phyloP scores from a whole-genome alignment of 2,329 filamentous ascomycete genomes.

The Venturia carpophila region DNA sequence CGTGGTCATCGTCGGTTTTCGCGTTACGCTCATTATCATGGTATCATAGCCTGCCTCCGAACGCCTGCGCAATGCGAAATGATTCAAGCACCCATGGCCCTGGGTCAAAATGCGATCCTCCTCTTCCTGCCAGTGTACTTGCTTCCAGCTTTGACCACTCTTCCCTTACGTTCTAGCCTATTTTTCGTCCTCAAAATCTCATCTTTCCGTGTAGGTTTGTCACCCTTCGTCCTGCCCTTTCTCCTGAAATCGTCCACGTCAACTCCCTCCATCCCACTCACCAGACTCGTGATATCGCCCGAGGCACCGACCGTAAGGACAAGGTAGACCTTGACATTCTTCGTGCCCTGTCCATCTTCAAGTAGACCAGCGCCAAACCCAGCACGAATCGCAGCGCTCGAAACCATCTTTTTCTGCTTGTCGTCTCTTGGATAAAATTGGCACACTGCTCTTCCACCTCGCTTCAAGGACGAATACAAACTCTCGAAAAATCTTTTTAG shows the following conservation, averaged over 20 bases:
- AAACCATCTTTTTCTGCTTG: conserved; percentile 85
- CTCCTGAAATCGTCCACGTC: conserved; percentile 60
- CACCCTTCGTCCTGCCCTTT: conserved; percentile 43
- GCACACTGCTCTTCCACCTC: conserved; percentile 85
- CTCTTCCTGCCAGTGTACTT: conserved; percentile 93
- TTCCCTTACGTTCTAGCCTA: conserved; percentile 90
- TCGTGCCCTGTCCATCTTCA: conserved; percentile 92
- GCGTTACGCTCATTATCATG: not conserved
- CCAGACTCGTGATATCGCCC: conserved; percentile 80
- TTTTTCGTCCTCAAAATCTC: conserved; percentile 85
- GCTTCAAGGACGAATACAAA: conserved; percentile 71
- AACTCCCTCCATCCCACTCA: conserved; percentile 61
- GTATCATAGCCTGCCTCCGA: conserved; percentile 1
- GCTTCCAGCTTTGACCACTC: conserved; percentile 82
- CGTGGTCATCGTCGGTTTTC: not conserved
- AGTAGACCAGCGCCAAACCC: conserved; percentile 92
- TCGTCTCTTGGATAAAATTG: conserved; percentile 99
- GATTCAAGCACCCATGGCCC: not conserved
- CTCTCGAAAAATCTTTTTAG: conserved; percentile 86
- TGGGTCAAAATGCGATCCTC: conserved; percentile 39
- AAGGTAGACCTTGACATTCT: conserved; percentile 93
- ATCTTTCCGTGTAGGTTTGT: conserved; percentile 67
- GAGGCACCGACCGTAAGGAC: conserved; percentile 74
- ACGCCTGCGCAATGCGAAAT: conserved; percentile 3
- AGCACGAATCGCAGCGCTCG: conserved; percentile 78